Conservation (phyloP, 768 basidiomycete species). For the Multifurca ochricompacta region DNA sequence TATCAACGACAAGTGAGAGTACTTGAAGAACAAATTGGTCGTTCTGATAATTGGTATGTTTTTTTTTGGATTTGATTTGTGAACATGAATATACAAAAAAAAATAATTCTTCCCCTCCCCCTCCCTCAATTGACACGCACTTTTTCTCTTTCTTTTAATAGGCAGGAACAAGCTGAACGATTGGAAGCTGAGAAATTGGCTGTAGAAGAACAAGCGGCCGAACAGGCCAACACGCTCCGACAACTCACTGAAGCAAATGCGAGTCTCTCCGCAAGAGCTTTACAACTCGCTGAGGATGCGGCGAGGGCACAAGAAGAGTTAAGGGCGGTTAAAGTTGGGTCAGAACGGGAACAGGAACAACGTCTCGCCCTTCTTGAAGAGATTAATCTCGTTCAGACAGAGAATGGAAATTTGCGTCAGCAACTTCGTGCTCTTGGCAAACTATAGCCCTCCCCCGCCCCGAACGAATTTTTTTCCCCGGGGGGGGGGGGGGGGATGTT, state of each 20-base stretch:
- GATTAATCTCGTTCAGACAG: slow-evolving; percentile 73
- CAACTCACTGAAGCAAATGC: slow-evolving; percentile 78
- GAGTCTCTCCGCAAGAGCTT: slow-evolving; percentile 59
- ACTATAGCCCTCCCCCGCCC: slow-evolving; percentile 28
- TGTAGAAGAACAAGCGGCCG: slow-evolving; percentile 57
- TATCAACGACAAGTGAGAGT: slow-evolving; percentile 84
- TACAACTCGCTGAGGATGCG: slow-evolving; percentile 65
- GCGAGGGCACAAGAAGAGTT: slow-evolving; percentile 62
- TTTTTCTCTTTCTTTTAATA: slow-evolving; percentile 24
- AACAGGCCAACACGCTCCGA: slow-evolving; percentile 65
- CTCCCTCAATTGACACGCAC: neutral
- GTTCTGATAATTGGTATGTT: slow-evolving; percentile 43
- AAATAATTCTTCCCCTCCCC: slow-evolving; percentile 3
- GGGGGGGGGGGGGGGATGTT: neutral
- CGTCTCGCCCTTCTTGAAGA: slow-evolving; percentile 82
- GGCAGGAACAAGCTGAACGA: slow-evolving; percentile 65
- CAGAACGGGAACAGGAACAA: slow-evolving; percentile 68
- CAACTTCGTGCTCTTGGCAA: slow-evolving; percentile 56
- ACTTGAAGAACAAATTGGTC: slow-evolving; percentile 67
- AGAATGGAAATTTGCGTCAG: slow-evolving; percentile 61
- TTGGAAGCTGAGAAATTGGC: slow-evolving; percentile 55
- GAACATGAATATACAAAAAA: too few relatives aligned
- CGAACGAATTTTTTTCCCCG: neutral
- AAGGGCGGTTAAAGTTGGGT: slow-evolving; percentile 41
- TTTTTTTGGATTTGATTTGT: slow-evolving; percentile 40